phyloP scores from a whole-genome alignment of 2,329 filamentous ascomycete genomes.

The Onygenales sp. region DNA sequence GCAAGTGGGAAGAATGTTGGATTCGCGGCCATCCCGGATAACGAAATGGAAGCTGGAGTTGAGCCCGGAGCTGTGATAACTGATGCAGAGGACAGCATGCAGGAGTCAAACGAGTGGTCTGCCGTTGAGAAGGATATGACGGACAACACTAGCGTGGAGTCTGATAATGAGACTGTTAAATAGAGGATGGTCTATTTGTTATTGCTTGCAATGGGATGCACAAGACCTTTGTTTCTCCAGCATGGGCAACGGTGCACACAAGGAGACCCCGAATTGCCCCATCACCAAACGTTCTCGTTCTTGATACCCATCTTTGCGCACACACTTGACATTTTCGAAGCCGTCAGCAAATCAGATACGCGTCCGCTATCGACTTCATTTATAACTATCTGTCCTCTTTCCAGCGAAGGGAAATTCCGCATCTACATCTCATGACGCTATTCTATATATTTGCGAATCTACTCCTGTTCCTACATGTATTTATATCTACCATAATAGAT shows the following conservation, averaged over 20 bases:
- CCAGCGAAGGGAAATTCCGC: no score
- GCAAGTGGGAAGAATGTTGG: constrained; percentile 32
- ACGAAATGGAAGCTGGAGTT: constrained; percentile 10
- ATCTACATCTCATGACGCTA: no score
- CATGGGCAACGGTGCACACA: no score
- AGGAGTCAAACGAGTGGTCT: constrained; percentile 30
- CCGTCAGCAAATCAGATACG: no score
- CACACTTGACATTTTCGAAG: no score
- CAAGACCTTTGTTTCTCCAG: not conserved
- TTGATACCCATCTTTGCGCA: not conserved
- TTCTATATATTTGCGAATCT: no score
- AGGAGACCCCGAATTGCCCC: not conserved
- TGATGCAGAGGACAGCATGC: constrained; percentile 23
- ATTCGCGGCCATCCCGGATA: constrained; percentile 23
- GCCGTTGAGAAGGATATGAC: constrained; percentile 22
- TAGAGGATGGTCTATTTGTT: not conserved
- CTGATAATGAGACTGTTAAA: constrained; percentile 3
- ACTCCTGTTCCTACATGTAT: no score
- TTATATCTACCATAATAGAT: no score
- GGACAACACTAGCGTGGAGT: constrained; percentile 12
- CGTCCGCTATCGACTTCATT: no score
- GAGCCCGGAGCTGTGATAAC: constrained; percentile 16
- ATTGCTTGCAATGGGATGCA: no score
- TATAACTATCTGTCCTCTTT: no score
- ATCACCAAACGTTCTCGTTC: not conserved